phyloP scores from a whole-genome alignment of 129 eudicot genomes.

The Chrysanthemum seticuspe region DNA sequence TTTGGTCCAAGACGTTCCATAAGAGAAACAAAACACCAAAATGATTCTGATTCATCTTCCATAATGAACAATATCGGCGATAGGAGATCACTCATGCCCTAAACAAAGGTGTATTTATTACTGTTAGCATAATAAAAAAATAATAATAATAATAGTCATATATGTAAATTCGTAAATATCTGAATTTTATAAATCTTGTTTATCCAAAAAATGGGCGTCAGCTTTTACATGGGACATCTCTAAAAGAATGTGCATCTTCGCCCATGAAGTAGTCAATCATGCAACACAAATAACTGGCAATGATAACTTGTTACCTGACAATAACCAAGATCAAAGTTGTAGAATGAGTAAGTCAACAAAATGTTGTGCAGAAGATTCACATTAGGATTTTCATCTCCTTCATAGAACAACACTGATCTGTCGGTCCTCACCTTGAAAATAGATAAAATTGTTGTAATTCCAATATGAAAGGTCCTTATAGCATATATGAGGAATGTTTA shows the following conservation, averaged over 20 bases:
- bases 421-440: constrained; percentile 76
- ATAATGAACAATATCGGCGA: constrained; percentile 82
- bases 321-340: constrained; percentile 91
- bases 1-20: constrained; percentile 98
- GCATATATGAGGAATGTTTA: background rate
- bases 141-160: background rate
- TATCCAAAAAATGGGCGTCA: background rate
- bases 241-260: background rate
- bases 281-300: constrained; percentile 3
- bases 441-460: constrained; percentile 3
- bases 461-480: constrained; percentile 3
- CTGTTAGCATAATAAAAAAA: background rate
- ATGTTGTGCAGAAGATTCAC: constrained; percentile 65
- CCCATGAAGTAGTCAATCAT: background rate
- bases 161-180: background rate
- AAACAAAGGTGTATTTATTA: background rate
- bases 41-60: constrained; percentile 80
- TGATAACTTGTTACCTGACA: constrained; percentile 61
- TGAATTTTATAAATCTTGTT: too few relatives aligned
- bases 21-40: constrained; percentile 92
- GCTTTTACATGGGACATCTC: background rate
- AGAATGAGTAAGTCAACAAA: constrained; percentile 76
- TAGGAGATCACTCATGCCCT: constrained; percentile 97
- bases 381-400: constrained; percentile 84
- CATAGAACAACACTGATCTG: constrained; percentile 70